phyloP scores from a whole-genome alignment of 2,329 filamentous ascomycete genomes.

The Cladorrhinum sp. region DNA sequence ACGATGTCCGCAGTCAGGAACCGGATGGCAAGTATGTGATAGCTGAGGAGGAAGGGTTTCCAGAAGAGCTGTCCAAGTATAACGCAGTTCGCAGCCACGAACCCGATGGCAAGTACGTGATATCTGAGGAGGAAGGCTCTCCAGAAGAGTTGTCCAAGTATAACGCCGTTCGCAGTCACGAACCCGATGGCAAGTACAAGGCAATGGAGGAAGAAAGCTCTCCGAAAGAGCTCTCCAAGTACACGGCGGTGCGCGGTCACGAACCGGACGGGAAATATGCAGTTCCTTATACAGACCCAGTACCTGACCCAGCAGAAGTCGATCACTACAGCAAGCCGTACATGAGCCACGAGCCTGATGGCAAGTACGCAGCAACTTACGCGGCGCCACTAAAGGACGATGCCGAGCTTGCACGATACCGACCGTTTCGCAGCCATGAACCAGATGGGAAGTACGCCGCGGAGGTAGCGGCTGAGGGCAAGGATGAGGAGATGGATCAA shows the following conservation, averaged over 20 bases:
- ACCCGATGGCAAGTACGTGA: conserved; percentile 21
- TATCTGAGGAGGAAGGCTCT: conserved; percentile 3
- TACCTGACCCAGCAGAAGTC: conserved; percentile 38
- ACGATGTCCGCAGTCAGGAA: conserved; percentile 15
- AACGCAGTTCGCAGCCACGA: conserved; percentile 31
- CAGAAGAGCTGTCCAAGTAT: conserved; percentile 24
- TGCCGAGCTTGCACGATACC: conserved; percentile 20
- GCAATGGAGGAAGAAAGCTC: conserved; percentile 5
- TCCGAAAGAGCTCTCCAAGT: conserved; percentile 21
- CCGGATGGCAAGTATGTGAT: conserved; percentile 23
- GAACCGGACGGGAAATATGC: conserved; percentile 24
- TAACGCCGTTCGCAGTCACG: conserved; percentile 31
- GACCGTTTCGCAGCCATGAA: conserved; percentile 25
- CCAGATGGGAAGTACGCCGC: conserved; percentile 28
- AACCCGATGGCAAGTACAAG: conserved; percentile 23
- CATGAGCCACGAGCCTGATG: conserved; percentile 37
- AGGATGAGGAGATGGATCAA: not conserved
- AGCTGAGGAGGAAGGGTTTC: conserved; percentile 3
- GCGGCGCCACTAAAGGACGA: conserved; percentile 31
- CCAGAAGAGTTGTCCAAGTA: conserved; percentile 24
- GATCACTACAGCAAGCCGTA: conserved; percentile 22
- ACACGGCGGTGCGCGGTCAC: conserved; percentile 31
- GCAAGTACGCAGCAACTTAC: conserved; percentile 32
- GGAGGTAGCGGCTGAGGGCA: conserved; percentile 5
- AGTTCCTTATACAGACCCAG: conserved; percentile 13